phyloP scores from a whole-genome alignment of 768 basidiomycete species.

The Exsudoporus frostii region DNA sequence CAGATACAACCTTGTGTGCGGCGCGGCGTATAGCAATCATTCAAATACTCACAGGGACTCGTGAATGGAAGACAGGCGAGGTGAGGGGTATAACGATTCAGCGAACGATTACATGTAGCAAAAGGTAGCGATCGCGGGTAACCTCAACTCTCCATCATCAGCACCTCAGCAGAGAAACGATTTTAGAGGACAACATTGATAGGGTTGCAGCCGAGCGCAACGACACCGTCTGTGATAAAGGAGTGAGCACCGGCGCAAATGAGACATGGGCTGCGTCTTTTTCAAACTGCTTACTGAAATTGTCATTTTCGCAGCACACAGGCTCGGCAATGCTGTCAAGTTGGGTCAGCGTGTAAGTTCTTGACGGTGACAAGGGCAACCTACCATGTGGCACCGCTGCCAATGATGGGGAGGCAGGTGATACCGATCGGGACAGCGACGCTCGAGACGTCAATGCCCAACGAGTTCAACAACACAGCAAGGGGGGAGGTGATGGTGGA shows the following conservation, averaged over 20 bases:
- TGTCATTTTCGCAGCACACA: not conserved
- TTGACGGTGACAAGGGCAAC: not conserved
- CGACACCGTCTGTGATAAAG: not conserved
- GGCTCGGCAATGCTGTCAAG: not conserved
- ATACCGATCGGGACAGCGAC: not conserved
- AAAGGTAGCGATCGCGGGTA: not conserved
- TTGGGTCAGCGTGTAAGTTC: not conserved
- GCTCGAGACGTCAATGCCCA: not conserved
- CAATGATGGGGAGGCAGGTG: not conserved
- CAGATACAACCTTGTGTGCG: no score
- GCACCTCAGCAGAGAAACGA: not conserved
- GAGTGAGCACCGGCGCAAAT: not conserved
- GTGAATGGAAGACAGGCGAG: not conserved
- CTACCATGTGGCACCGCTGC: not conserved
- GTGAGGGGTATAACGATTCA: not conserved
- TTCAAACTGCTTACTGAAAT: not conserved
- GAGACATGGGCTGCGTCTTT: not conserved
- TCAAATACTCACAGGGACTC: not conserved
- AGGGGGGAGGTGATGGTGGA: not conserved
- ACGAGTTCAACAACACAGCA: not conserved
- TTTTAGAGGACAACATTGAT: not conserved
- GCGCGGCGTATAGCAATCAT: not conserved
- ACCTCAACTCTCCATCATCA: not conserved
- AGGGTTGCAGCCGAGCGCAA: not conserved
- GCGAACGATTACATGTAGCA: not conserved